Evolutionary conservation across 768 basidiomycete species (phyloP), one percentile per base, ranked within the genome.

Genomic region (Suillus placidus): DNA sequence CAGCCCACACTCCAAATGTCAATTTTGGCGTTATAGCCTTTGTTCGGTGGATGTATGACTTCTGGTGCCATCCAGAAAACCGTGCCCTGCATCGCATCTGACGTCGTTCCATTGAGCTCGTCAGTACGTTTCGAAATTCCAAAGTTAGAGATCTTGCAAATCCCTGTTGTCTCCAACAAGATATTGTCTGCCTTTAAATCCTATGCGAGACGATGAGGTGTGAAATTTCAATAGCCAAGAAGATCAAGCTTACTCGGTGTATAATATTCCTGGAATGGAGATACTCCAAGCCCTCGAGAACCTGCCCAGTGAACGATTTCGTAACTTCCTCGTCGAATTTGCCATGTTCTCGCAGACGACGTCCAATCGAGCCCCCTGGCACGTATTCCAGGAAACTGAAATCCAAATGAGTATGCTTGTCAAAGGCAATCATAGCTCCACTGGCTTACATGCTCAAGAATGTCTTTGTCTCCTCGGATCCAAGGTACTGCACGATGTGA

Each of bases 51-150:
- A 68, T 94, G 89, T 66, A 95, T 87, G 62, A 97, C 94, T 80
- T 95, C 96, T 0, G 97, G 96, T 10, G 96, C 96, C 97, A 99
- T 98, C 97, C 97, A 99, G 76, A 97, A 99, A 45, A 98, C 92
- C 20, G 96, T 95, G 30, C 97, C 97, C 76, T 95, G 93, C 94
- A 99, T 95, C 26, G 92, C 92, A 2, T 95, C 95, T 68, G 87
- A 89, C 60, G 92, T 91, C 70, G 86, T 87, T 62, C 88, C 85
- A 68, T 92, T 88, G 62, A 91, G 86, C 67, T 97, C 94, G 67
- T 92, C 94, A 67, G 89, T 95, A 67, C 93, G 87, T 79, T 98
- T 99, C 20, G 95, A 97, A 63, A 98, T 97, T 49, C 97, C 97
- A 72, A 98, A 98, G 78, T 99, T 96, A 3, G 95, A 96, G 57